phyloP scores from a whole-genome alignment of 129 eudicot species.

The Pseudognaphalium luteoalbum region DNA sequence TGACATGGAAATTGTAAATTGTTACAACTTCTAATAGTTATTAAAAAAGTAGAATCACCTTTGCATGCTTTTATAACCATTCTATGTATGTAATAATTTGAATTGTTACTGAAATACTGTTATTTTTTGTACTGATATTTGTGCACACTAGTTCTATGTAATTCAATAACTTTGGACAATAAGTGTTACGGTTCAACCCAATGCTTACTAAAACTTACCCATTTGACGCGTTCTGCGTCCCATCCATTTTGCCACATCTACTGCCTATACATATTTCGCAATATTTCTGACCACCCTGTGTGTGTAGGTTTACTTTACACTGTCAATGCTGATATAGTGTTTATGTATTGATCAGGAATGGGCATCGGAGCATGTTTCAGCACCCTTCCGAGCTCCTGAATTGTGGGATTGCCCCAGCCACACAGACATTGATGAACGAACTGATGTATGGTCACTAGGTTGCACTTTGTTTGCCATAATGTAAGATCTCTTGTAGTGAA shows the following conservation, averaged over 20 bases:
- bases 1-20: not conserved
- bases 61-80: not conserved
- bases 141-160: too few species aligned
- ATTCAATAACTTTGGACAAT: not conserved
- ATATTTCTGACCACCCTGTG: constrained; percentile 5
- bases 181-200: not conserved
- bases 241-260: not conserved
- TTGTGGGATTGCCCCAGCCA: constrained; percentile 99
- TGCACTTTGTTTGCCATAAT: constrained; percentile 86
- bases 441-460: constrained; percentile 93
- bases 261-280: not conserved
- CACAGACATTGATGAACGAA: constrained; percentile 84
- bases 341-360: constrained; percentile 62
- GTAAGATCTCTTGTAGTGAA: constrained; percentile 48
- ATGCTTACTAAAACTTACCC: not conserved
- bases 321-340: constrained; percentile 16
- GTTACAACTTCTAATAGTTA: not conserved
- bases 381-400: constrained; percentile 90
- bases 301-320: not conserved
- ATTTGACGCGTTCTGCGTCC: not conserved
- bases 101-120: too few species aligned
- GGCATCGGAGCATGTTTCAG: constrained; percentile 97
- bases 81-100: too few species aligned
- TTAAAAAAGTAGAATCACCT: not conserved
- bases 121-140: too few species aligned